These are phyloP conservation scores for Aspergillus sp. DNA, from an alignment of 2,329 filamentous ascomycete genomes.

Conservation along the genomic window DNA sequence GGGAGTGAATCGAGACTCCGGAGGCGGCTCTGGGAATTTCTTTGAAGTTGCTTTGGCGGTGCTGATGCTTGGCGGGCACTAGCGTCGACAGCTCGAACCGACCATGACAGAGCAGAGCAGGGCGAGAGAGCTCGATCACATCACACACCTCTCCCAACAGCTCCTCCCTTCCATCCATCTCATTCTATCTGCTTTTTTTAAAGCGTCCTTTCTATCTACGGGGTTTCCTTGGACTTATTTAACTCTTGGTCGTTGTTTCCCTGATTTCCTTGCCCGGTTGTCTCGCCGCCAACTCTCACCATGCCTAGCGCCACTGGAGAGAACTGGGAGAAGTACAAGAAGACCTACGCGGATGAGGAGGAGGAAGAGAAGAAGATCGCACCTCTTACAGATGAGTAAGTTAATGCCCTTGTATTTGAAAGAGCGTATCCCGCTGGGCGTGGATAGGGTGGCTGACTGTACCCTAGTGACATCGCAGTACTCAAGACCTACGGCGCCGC, in stretches of 20 bases:
- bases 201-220: neutral
- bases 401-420: slow-evolving; percentile 11
- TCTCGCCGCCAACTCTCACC: slow-evolving; percentile 32
- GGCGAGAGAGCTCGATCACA: slow-evolving; percentile 28
- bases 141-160: slow-evolving; percentile 15
- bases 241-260: slow-evolving; percentile 2
- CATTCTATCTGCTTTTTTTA: slow-evolving; percentile 6
- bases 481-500: slow-evolving; percentile 98
- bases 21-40: slow-evolving; percentile 31
- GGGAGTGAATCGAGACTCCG: slow-evolving; percentile 17
- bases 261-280: slow-evolving; percentile 5
- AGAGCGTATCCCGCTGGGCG: neutral
- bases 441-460: slow-evolving; percentile 29
- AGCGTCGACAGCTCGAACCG: slow-evolving; percentile 15
- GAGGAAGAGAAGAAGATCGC: slow-evolving; percentile 99
- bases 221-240: neutral
- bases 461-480: slow-evolving; percentile 87
- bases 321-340: slow-evolving; percentile 98
- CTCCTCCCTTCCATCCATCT: slow-evolving; percentile 18
- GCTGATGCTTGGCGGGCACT: slow-evolving; percentile 37
- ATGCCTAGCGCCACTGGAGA: slow-evolving; percentile 92
- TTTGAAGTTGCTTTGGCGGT: slow-evolving; percentile 35
- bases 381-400: slow-evolving; percentile 91
- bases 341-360: slow-evolving; percentile 95
- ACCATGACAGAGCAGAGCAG: slow-evolving; percentile 16